Evolutionary conservation across 805 yeast species (phyloP).

Genomic region (Saccharomycopsis vini): DNA sequence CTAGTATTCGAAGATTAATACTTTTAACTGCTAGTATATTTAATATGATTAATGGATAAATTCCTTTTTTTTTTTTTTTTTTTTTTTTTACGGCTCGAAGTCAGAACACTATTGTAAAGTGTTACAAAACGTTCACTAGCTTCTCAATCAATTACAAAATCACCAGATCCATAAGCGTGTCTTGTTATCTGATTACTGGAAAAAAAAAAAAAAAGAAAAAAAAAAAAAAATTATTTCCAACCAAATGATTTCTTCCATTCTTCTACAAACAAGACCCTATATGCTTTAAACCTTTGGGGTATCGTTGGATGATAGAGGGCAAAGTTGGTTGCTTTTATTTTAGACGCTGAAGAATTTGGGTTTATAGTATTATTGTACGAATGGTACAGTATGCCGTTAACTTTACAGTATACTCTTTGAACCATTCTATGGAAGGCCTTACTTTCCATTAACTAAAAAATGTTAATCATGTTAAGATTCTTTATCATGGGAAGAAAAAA

Average conservation of each 20-base stretch:
- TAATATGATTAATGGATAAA: too few relatives aligned
- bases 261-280: constrained; percentile 45
- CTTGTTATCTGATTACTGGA: too few relatives aligned
- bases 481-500: too few relatives aligned
- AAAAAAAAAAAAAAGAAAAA: too few relatives aligned
- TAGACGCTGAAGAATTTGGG: constrained; percentile 5
- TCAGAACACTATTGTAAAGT: too few relatives aligned
- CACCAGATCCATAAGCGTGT: too few relatives aligned
- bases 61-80: too few relatives aligned
- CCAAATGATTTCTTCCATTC: constrained; percentile 52
- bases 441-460: constrained; percentile 40
- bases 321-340: constrained; percentile 19
- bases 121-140: too few relatives aligned
- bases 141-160: too few relatives aligned
- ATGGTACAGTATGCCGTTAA: constrained; percentile 44
- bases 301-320: constrained; percentile 37
- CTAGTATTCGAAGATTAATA: too few relatives aligned
- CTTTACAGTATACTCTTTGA: constrained; percentile 47
- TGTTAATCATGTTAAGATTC: background rate
- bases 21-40: too few relatives aligned
- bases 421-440: constrained; percentile 57
- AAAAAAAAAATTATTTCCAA: constrained; percentile 32
- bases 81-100: too few relatives aligned
- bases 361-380: constrained; percentile 19
- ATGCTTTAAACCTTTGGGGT: constrained; percentile 53